Base-by-base conservation (phyloP, 352 stramenopile species). In the Blastocystis sp. region DNA sequence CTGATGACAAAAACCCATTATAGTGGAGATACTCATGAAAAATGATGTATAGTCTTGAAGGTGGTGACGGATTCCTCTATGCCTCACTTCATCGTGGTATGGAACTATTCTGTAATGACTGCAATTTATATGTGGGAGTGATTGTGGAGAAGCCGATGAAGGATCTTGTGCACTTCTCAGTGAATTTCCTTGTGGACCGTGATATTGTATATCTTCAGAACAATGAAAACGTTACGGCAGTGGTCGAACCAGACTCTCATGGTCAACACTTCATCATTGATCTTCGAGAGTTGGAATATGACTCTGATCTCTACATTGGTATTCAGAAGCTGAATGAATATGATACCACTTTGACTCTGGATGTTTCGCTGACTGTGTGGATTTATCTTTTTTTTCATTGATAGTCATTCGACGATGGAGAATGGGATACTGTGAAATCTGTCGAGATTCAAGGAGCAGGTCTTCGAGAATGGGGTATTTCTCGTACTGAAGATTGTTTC, bases 381-480 rank as follows among this genome's bases (percentile, higher is more conserved):
- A 35, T 48, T 0, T 15, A 0, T 1, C n/a, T 7, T 37, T 62
- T 19, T 9, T n/a, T 1, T 68, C 24, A 27, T 30, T 19, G 2
- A 5, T 84, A 84, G 73, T 84, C 73, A 13, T 84, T 84, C 33
- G 73, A 84, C 33, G 73, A 84, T 42, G 73, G 73, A 24, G 73
- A 84, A 57, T 84, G 73, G 73, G 73, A 84, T 42, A 60, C 44
- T 17, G 27, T 33, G n/a, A 84, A 84, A 51, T 54, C 73, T 9
- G 30, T n/a, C 0, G 53, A 51, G 17, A 7, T 68, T 35, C 24
- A 44, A 37, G 30, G 73, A 37, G 27, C 59, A 42, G 42, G 17
- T 0, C 73, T 84, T 7, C 15, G n/a, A 5, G 73, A 84, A 57
- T 84, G 73, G 73, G 56, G 73, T 37, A 66, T 84, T 35, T 15